A percentile compares a stretch with the other conserved stretches of the same genome.
Conservation (phyloP, 2,329 filamentous ascomycete species). For the Neofusicoccum sp. region DNA sequence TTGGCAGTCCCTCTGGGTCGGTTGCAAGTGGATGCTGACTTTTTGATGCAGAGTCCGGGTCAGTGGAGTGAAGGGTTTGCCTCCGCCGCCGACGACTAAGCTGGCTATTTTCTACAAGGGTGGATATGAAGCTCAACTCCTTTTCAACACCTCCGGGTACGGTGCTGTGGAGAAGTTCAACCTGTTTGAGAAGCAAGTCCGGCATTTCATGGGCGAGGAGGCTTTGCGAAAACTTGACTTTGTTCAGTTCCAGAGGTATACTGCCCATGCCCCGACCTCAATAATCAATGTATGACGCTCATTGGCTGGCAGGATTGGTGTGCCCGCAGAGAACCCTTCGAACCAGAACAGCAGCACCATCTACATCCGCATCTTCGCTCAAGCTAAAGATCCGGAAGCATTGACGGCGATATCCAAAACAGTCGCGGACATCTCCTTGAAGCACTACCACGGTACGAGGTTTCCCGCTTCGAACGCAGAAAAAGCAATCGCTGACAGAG, state of each 20-base stretch:
- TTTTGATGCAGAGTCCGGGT: conserved; percentile 28
- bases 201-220: conserved; percentile 10
- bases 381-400: conserved; percentile 24
- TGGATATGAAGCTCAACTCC: conserved; percentile 41
- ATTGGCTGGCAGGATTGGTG: neutral
- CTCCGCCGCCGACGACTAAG: conserved; percentile 43
- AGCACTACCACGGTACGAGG: conserved; percentile 6
- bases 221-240: neutral
- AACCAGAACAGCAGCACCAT: conserved; percentile 32
- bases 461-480: no score
- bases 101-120: conserved; percentile 39
- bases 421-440: neutral
- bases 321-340: conserved; percentile 28
- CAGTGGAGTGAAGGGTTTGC: conserved; percentile 38
- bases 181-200: conserved; percentile 17
- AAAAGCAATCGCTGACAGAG: neutral
- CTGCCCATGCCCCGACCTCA: no score
- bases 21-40: conserved; percentile 5
- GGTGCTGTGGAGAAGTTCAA: conserved; percentile 1
- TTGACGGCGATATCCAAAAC: conserved; percentile 22
- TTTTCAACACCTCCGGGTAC: conserved; percentile 32
- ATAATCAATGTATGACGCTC: no score
- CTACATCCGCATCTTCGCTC: conserved; percentile 34
- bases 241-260: conserved; percentile 17
- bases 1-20: neutral